A percentile compares a stretch with the other conserved stretches of the same genome.
These are phyloP conservation scores for Ormosia emarginata DNA, from an alignment of 306 rosid species.

Conservation along the genomic window DNA sequence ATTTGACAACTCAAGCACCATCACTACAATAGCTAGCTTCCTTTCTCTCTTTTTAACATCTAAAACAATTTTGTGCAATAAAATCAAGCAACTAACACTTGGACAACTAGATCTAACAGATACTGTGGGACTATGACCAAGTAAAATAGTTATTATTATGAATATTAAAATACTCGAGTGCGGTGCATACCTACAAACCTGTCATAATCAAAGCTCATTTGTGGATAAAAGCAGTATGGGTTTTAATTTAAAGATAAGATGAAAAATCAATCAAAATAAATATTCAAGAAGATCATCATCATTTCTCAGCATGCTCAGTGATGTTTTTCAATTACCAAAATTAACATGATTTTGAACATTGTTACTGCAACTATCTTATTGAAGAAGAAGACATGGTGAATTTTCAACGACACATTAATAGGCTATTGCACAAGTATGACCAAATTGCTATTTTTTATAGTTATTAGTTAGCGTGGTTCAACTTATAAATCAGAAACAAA, in stretches of 20 bases:
- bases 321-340: too few species aligned
- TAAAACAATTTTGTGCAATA: not conserved
- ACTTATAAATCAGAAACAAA: too few species aligned
- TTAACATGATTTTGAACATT: too few species aligned
- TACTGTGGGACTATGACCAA: not conserved
- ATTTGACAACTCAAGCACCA: not conserved
- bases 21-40: not conserved
- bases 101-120: conserved; percentile 15
- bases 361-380: too few species aligned
- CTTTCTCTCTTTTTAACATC: not conserved
- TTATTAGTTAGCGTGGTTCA: too few species aligned
- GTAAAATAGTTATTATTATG: not conserved
- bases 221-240: not conserved
- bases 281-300: not conserved
- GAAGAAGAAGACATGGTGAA: too few species aligned
- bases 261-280: not conserved
- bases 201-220: not conserved
- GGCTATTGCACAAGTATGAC: too few species aligned
- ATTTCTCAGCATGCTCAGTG: not conserved
- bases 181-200: not conserved
- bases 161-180: not conserved
- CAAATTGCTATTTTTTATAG: too few species aligned
- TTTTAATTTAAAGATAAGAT: conserved; percentile 3
- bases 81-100: not conserved
- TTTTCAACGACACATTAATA: too few species aligned